Conservation (phyloP, 148 eudicot species). For the Vaccinium corymbosum region DNA sequence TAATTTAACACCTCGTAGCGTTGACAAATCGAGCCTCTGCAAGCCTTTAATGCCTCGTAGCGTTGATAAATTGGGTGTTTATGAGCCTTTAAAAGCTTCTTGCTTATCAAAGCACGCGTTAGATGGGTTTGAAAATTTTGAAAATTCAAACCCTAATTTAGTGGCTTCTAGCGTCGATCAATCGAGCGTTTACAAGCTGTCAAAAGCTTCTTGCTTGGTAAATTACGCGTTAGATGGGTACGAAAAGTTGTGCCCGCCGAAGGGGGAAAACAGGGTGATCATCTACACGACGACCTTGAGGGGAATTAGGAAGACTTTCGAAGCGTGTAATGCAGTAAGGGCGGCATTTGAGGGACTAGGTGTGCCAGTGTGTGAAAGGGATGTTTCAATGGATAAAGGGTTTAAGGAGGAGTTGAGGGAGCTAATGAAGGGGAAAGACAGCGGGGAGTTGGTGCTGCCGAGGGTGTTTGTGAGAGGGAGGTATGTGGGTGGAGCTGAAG, state of each 20-base stretch:
- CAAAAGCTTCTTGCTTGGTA: not conserved
- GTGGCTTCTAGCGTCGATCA: not conserved
- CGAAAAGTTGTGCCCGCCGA: slow-evolving; percentile 57
- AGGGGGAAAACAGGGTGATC: slow-evolving; percentile 55
- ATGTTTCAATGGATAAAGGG: slow-evolving; percentile 80
- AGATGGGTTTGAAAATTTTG: slow-evolving; percentile 10
- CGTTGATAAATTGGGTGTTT: too few species aligned
- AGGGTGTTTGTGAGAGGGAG: slow-evolving; percentile 71
- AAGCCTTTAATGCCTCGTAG: too few species aligned
- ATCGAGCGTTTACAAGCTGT: slow-evolving; percentile 11
- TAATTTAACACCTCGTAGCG: too few species aligned
- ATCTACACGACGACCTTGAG: slow-evolving; percentile 70
- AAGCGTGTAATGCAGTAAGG: slow-evolving; percentile 68
- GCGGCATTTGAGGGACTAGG: slow-evolving; percentile 45
- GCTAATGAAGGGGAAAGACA: slow-evolving; percentile 41
- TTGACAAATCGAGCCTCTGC: too few species aligned
- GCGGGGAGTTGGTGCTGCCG: slow-evolving; percentile 40
- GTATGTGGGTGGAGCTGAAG: slow-evolving; percentile 68
- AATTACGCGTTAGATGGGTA: slow-evolving; percentile 35
- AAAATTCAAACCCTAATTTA: slow-evolving; percentile 44
- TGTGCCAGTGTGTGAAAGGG: slow-evolving; percentile 58
- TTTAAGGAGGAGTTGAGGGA: slow-evolving; percentile 62
- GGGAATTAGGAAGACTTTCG: slow-evolving; percentile 71
- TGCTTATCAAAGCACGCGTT: not conserved
- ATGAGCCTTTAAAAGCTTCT: not conserved